These are phyloP conservation scores for Isoetes engelmannii DNA, from an alignment of 83 land plant genomes.

Conservation along the genomic window DNA sequence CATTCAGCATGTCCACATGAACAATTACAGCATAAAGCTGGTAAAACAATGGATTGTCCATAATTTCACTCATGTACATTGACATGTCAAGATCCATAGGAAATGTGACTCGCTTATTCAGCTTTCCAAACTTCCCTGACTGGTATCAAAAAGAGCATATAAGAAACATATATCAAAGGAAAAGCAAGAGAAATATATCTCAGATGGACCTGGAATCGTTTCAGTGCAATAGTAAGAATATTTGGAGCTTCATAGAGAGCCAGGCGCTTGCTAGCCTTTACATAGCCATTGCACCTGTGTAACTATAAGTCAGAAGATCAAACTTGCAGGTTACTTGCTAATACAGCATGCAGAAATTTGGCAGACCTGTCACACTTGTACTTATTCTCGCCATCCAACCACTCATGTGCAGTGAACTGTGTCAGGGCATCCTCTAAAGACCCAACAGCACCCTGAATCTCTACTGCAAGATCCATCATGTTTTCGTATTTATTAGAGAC, in stretches of 20 bases:
- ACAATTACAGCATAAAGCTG: conserved; percentile 76
- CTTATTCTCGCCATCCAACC: conserved; percentile 74
- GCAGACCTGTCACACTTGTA: conserved; percentile 65
- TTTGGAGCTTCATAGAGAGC: conserved; percentile 74
- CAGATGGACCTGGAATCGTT: conserved; percentile 62
- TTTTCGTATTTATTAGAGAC: conserved; percentile 71
- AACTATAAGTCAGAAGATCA: not conserved
- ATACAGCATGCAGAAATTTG: not conserved
- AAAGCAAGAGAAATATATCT: not conserved
- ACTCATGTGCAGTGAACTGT: conserved; percentile 58
- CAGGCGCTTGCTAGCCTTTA: conserved; percentile 58
- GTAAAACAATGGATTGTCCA: conserved; percentile 56
- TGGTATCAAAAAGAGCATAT: conserved; percentile 30
- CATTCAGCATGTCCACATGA: conserved; percentile 70
- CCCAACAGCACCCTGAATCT: conserved; percentile 70
- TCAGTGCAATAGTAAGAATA: conserved; percentile 59
- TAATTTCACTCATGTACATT: conserved; percentile 58
- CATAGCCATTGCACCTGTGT: conserved; percentile 66
- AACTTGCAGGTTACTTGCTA: not conserved
- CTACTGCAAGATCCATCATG: conserved; percentile 83
- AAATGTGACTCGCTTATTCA: conserved; percentile 63
- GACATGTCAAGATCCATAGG: conserved; percentile 62
- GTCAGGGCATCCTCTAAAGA: conserved; percentile 71
- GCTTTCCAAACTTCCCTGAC: conserved; percentile 76
- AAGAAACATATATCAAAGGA: not conserved